Base-by-base conservation (phyloP, 1,139 yeast species). In the Pichia sp. region DNA sequence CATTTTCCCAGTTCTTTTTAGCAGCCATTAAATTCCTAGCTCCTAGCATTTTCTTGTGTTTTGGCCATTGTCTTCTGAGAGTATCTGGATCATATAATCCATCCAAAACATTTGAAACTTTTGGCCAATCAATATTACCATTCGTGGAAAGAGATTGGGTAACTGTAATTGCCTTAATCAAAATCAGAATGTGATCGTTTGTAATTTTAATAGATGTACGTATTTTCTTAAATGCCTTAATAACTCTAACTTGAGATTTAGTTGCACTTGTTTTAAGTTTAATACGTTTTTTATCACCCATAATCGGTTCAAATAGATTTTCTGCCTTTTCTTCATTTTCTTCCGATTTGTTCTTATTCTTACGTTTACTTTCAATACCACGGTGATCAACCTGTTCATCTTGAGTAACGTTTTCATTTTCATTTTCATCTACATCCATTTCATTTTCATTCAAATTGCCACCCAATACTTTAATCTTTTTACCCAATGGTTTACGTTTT, bases 31-130 rank as follows among this genome's bases (percentile, higher is more conserved):
- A 69, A 0, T 77, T 78, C 23, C 70, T 64, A 1, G 75, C 78
- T 2, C 90, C 92, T 55, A 75, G 66, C 55, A 64, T 68, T 49
- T 73, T 75, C 36, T 87, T 68, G 8, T 80, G 67, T 11, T 69
- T 66, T 0, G 80, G 76, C 95, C 95, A 86, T 48, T 73, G 75
- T 39, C 75, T 71, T 44, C 69, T 70, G 16, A 80, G 59, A 2
- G 60, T 51, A 1, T 63, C 71, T 1, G 70, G 65, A 2, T 67
- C 64, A 43, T 58, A 59, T 35, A 64, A 55, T 20, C 64, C 72
- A 1, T 60, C 66, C 50, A 82, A 70, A 5, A 73, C 62, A 0
- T 57, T 55, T 0, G 80, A 69, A n/a, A 85, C 76, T 37, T 68
- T 59, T 0, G 68, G 69, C 76, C 87, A 86, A 50, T 80, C 80